Percentiles rank a stretch among this genome's conserved stretches.
These are phyloP conservation scores for Tricholoma saponaceum DNA, from an alignment of 768 basidiomycete species.

Conservation along the genomic window DNA sequence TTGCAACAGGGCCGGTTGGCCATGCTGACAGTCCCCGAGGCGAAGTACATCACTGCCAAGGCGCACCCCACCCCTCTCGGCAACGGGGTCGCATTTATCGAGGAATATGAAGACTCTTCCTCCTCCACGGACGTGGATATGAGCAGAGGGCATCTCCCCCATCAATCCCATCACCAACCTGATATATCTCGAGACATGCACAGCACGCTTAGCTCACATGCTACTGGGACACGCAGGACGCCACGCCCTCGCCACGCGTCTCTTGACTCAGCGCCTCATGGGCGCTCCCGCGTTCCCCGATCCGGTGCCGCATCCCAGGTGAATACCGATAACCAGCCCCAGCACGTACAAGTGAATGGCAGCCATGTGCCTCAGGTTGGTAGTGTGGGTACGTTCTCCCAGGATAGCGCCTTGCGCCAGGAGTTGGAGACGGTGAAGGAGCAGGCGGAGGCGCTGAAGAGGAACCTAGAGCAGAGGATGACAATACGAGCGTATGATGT, in stretches of 20 bases:
- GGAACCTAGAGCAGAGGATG: conserved; percentile 10
- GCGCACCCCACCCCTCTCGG: conserved; percentile 10
- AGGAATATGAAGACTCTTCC: conserved; percentile 8
- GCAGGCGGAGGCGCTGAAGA: conserved; percentile 3
- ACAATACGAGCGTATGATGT: conserved; percentile 4
- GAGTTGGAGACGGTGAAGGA: conserved; percentile 6
- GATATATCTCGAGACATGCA: conserved; percentile 3
- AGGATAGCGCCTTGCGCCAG: conserved; percentile 6
- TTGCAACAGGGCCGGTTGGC: conserved; percentile 41
- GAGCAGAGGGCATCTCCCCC: neutral
- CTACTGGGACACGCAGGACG: neutral
- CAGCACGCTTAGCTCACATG: neutral
- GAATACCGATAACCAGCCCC: neutral
- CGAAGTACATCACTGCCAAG: conserved; percentile 7
- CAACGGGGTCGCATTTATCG: conserved; percentile 11
- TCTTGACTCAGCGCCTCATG: conserved; percentile 1
- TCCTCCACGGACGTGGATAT: neutral
- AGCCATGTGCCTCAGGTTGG: neutral
- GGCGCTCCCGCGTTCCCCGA: neutral
- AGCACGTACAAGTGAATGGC: neutral
- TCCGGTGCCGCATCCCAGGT: neutral
- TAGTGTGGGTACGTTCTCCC: conserved; percentile 1
- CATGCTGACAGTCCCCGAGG: neutral
- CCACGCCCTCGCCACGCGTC: neutral
- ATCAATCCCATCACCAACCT: neutral